A percentile compares a stretch with the other conserved stretches of the same genome.
Evolutionary conservation across 2,329 filamentous ascomycete species (phyloP).

Genomic region (Aureobasidium melanogenum): DNA sequence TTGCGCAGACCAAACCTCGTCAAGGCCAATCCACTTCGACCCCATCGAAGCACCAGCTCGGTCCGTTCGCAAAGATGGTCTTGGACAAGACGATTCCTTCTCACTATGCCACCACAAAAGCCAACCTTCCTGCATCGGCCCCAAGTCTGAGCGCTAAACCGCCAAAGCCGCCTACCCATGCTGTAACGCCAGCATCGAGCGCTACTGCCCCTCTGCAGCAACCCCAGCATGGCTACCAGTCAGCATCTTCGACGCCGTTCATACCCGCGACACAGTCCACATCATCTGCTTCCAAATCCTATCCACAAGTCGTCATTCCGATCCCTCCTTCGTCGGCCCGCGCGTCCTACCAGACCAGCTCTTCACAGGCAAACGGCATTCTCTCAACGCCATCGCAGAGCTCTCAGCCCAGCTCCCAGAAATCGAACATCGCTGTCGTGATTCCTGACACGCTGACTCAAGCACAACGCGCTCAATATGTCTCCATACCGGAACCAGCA

Average conservation of each 20-base stretch:
- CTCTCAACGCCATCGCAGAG: neutral
- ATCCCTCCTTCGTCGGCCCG: neutral
- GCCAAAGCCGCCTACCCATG: neutral
- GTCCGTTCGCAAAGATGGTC: constrained; percentile 47
- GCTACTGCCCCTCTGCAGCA: neutral
- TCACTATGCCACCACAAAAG: neutral
- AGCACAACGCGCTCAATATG: constrained; percentile 26
- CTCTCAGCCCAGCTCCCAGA: neutral
- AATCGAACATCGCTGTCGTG: constrained; percentile 13
- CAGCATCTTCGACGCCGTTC: neutral
- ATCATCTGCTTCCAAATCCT: neutral
- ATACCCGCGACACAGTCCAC: neutral
- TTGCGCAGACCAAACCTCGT: constrained; percentile 1
- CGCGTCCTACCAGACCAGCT: neutral
- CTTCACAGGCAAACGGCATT: neutral
- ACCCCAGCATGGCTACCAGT: neutral
- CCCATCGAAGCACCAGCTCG: constrained; percentile 27
- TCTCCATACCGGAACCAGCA: constrained; percentile 3
- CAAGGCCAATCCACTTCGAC: neutral
- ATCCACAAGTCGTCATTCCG: constrained; percentile 2
- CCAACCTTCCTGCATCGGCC: neutral
- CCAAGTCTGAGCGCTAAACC: neutral
- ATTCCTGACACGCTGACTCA: constrained; percentile 21
- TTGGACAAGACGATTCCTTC: constrained; percentile 28
- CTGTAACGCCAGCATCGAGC: neutral